Percentiles rank a stretch among this genome's conserved stretches.
These are phyloP conservation scores for Cryoendolithus antarcticus DNA, from an alignment of 2,329 filamentous ascomycete species.

Conservation along the genomic window DNA sequence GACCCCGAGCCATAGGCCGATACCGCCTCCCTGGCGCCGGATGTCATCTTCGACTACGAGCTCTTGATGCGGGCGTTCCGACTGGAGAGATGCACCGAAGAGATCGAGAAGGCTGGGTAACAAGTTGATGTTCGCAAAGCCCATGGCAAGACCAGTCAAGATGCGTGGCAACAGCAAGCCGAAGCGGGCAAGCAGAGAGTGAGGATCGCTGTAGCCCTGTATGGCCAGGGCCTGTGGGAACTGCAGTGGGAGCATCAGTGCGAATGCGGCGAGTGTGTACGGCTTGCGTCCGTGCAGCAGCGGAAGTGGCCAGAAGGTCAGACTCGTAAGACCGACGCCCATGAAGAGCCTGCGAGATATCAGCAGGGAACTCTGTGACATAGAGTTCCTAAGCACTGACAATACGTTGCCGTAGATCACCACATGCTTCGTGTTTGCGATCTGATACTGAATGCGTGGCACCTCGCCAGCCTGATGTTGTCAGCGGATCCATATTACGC, in stretches of 20 bases:
- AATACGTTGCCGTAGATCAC: conserved; percentile 62
- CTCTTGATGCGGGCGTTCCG: conserved; percentile 59
- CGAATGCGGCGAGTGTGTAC: conserved; percentile 58
- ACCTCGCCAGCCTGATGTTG: conserved; percentile 50
- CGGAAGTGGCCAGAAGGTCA: conserved; percentile 62
- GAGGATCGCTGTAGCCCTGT: conserved; percentile 43
- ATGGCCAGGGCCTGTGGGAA: conserved; percentile 64
- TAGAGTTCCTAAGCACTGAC: conserved; percentile 11
- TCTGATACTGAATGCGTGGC: conserved; percentile 65
- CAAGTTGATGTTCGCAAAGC: conserved; percentile 68
- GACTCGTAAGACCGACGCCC: conserved; percentile 56
- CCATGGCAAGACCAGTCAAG: conserved; percentile 56
- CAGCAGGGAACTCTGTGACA: too few relatives aligned
- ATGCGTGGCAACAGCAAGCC: conserved; percentile 52
- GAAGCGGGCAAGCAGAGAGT: conserved; percentile 43
- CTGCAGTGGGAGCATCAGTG: conserved; percentile 57
- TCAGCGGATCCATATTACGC: neutral
- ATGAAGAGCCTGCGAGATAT: conserved; percentile 44
- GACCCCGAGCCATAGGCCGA: conserved; percentile 67
- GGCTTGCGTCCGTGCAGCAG: conserved; percentile 65
- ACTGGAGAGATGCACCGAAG: conserved; percentile 65
- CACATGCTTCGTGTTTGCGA: conserved; percentile 56
- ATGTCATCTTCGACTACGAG: conserved; percentile 55
- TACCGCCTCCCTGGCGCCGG: conserved; percentile 61
- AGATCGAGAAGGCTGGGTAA: conserved; percentile 59